Percentiles rank a stretch among this genome's conserved stretches.
These are phyloP conservation scores for Bombardia bombarda DNA, from an alignment of 495 filamentous ascomycete genomes.

Conservation along the genomic window DNA sequence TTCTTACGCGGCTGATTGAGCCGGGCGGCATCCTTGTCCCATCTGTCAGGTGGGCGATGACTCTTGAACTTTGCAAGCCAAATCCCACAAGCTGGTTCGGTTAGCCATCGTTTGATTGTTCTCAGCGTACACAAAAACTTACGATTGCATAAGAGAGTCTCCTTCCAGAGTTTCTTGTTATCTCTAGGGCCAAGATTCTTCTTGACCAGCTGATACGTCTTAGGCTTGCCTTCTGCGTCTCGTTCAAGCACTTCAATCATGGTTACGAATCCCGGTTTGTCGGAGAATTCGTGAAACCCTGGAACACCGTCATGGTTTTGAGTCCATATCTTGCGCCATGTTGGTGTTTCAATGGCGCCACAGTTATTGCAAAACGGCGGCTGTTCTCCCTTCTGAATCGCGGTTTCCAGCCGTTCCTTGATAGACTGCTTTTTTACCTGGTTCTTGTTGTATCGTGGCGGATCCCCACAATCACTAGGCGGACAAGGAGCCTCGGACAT, in stretches of 20 bases:
- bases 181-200: slow-evolving; percentile 55
- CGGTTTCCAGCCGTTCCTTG: slow-evolving; percentile 54
- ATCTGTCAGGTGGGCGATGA: slow-evolving; percentile 76
- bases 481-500: slow-evolving; percentile 21
- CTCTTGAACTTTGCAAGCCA: slow-evolving; percentile 82
- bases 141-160: slow-evolving; percentile 83
- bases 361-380: slow-evolving; percentile 88
- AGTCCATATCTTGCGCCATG: slow-evolving; percentile 84
- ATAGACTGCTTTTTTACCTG: slow-evolving; percentile 52
- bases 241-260: slow-evolving; percentile 56
- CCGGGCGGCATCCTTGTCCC: slow-evolving; percentile 58
- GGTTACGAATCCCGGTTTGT: slow-evolving; percentile 56
- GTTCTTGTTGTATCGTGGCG: slow-evolving; percentile 36
- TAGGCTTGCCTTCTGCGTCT: slow-evolving; percentile 50
- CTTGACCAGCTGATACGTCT: slow-evolving; percentile 64
- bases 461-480: slow-evolving; percentile 16
- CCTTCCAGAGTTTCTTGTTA: slow-evolving; percentile 54
- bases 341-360: slow-evolving; percentile 88
- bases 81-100: slow-evolving; percentile 65
- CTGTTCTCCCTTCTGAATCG: slow-evolving; percentile 62
- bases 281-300: slow-evolving; percentile 54
- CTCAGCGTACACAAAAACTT: slow-evolving; percentile 26
- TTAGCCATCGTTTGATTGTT: slow-evolving; percentile 1
- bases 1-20: slow-evolving; percentile 42
- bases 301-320: slow-evolving; percentile 57